Evolutionary conservation across 2,329 filamentous ascomycete species (phyloP), one percentile per base, ranked within the genome.

Genomic region (Myriangium duriaei): DNA sequence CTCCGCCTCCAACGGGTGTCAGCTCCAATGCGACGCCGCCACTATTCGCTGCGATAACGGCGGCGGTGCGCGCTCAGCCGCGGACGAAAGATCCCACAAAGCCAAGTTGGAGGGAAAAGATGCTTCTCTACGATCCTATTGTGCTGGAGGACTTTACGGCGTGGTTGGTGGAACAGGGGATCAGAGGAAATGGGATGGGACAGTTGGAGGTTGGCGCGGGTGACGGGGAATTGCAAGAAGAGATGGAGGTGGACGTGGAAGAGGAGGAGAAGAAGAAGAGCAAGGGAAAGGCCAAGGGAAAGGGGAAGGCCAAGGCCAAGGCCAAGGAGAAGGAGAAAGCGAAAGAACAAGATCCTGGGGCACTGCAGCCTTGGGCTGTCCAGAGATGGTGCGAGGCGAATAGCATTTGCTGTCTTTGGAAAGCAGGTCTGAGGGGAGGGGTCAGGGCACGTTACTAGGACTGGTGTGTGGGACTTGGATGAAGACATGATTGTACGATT

Each of bases 91-190:
- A 68, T 40, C 53, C 56, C 5, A 55, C 50, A 4, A 51, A 55
- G 2, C 68, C 67, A 2, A 85, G 74, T 2, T 96, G 87, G 83
- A 70, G 92, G 49, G 85, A 96, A 59, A 92, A 86, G 61, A 95
- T 98, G 32, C 65, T 96, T 4, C 74, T 96, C 55, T 96, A 92
- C 54, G 87, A 96, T 50, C 85, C 88, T 0, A 80, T 98, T 30
- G 69, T 91, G 1, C 60, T 95, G 0, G 88, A 96, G 58, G 86
- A 95, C 47, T 64, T 98, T 11, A 72, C 87, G 0, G 61, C 64
- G 0, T 96, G 86, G 81, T 61, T 96, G 11, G 95, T 94, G 30
- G 46, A 33, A 3, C 45, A 55, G 35, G 53, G 47, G 21, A 11
- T 55, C 5, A 21, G 46, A 11, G 16, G 18, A 5, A 30, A 33